Evolutionary conservation across 139 green algal species (phyloP).

Genomic region (Picochlorum sp.): DNA sequence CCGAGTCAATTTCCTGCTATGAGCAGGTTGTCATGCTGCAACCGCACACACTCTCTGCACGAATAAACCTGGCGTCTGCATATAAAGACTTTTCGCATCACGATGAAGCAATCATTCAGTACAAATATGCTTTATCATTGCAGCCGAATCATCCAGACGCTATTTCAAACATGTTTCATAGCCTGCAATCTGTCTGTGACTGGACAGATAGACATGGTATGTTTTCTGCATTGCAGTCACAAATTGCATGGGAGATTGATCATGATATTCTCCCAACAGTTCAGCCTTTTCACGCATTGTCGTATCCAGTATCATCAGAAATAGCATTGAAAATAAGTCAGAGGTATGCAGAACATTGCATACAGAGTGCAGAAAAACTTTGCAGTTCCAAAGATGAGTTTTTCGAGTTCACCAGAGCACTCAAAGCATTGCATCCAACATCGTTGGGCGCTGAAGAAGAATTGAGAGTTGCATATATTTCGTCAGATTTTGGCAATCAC

Average conservation of each 20-base stretch:
- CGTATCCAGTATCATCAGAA: conserved; percentile 68
- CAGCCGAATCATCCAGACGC: conserved; percentile 69
- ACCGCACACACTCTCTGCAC: conserved; percentile 52
- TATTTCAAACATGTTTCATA: conserved; percentile 78
- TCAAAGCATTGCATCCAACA: conserved; percentile 32
- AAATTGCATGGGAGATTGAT: conserved; percentile 54
- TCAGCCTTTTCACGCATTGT: conserved; percentile 92
- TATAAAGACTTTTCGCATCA: conserved; percentile 68
- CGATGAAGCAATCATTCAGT: conserved; percentile 63
- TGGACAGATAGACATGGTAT: conserved; percentile 59
- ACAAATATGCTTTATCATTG: conserved; percentile 58
- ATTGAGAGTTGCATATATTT: conserved; percentile 67
- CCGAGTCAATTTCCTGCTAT: conserved; percentile 74
- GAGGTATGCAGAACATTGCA: conserved; percentile 40
- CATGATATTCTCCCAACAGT: conserved; percentile 52
- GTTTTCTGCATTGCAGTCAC: conserved; percentile 41
- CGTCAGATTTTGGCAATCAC: conserved; percentile 87
- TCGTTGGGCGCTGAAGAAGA: conserved; percentile 39
- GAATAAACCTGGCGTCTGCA: conserved; percentile 66
- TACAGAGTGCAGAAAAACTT: not conserved
- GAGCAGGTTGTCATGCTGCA: conserved; percentile 64
- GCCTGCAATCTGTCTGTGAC: conserved; percentile 78
- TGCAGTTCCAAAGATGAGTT: conserved; percentile 10
- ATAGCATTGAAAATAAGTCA: conserved; percentile 52
- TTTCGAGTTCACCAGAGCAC: conserved; percentile 12